Conservation (phyloP, 495 filamentous ascomycete species). For the Aspergillus homomorphus region DNA sequence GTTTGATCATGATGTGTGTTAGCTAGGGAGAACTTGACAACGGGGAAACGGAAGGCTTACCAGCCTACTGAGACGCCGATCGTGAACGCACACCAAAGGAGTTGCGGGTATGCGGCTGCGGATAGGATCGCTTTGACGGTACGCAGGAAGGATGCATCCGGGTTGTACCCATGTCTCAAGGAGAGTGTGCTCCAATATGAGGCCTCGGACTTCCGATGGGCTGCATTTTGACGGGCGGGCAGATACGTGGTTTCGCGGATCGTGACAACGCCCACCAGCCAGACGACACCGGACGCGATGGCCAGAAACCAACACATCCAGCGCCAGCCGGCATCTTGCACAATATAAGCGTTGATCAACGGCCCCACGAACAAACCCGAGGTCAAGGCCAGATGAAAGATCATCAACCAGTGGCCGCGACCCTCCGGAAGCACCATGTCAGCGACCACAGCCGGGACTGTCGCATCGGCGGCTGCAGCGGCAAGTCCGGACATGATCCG, state of each 20-base stretch:
- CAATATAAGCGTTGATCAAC: conserved; percentile 32
- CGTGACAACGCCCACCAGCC: conserved; percentile 24
- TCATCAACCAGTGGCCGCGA: conserved; percentile 36
- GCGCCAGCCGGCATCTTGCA: conserved; percentile 29
- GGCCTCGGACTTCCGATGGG: conserved; percentile 12
- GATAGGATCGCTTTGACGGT: conserved; percentile 24
- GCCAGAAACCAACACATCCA: conserved; percentile 36
- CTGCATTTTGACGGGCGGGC: background rate
- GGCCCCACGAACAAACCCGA: conserved; percentile 32
- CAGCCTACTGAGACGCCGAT: conserved; percentile 33
- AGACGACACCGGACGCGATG: conserved; percentile 19
- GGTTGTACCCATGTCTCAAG: conserved; percentile 23
- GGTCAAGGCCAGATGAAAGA: conserved; percentile 33
- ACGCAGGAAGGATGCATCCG: conserved; percentile 26
- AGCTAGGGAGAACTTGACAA: no score
- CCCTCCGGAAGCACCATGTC: conserved; percentile 33
- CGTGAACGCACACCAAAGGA: conserved; percentile 31
- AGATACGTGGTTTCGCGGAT: conserved; percentile 30
- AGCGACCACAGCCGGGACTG: conserved; percentile 27
- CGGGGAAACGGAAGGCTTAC: conserved; percentile 10
- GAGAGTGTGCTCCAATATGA: conserved; percentile 25
- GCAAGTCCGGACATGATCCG: conserved; percentile 30
- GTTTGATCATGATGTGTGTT: background rate
- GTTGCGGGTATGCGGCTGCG: conserved; percentile 26
- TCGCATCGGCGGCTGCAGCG: conserved; percentile 32